Evolutionary conservation across 768 basidiomycete species (phyloP).

Genomic region (Leccinum longicurvipes): DNA sequence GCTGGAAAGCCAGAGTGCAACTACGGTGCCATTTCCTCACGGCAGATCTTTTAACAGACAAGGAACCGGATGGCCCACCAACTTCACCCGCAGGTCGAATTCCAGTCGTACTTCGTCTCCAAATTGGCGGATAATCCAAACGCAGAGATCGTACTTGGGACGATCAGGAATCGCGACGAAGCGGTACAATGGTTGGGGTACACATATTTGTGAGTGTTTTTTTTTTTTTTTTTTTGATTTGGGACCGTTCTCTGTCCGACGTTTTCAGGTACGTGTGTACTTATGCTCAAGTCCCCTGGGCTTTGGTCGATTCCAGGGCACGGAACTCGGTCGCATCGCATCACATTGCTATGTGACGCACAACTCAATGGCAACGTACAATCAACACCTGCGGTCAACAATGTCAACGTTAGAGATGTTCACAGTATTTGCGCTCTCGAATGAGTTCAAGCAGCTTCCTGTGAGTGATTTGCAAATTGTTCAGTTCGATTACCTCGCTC

Average conservation of each 20-base stretch:
- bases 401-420: constrained; percentile 90
- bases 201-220: no score
- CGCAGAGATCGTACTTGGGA: constrained; percentile 95
- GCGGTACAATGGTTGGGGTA: no score
- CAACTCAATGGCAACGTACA: no score
- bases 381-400: no score
- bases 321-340: no score
- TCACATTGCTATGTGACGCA: no score
- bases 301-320: constrained; percentile 82
- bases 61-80: constrained; percentile 95
- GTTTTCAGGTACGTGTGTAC: constrained; percentile 85
- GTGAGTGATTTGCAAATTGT: constrained; percentile 33
- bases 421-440: constrained; percentile 90
- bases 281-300: constrained; percentile 84
- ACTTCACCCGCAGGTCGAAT: no score
- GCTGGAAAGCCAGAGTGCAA: constrained; percentile 83
- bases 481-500: constrained; percentile 29
- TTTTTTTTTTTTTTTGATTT: constrained; percentile 44
- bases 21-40: constrained; percentile 93
- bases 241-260: not conserved
- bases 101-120: constrained; percentile 88
- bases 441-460: constrained; percentile 91
- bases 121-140: constrained; percentile 94
- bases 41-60: constrained; percentile 84
- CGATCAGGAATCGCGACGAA: no score